Evolutionary conservation across 1,139 yeast genomes (phyloP).

Genomic region (Yamadazyma spencermartinsiae): DNA sequence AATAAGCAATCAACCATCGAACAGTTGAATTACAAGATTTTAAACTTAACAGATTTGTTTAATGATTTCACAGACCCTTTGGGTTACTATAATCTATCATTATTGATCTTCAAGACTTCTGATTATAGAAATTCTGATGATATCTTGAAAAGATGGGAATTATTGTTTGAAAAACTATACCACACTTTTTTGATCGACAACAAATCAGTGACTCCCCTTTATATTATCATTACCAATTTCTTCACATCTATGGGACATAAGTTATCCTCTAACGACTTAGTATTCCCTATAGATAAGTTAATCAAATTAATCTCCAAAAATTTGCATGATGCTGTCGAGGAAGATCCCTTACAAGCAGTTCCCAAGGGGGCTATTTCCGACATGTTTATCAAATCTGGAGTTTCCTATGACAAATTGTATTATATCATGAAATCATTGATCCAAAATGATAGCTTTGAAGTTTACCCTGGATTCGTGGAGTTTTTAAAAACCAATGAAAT

Average conservation of each 20-base stretch:
- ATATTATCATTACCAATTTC: slow-evolving; percentile 36
- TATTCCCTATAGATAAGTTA: slow-evolving; percentile 77
- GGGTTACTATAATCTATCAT: slow-evolving; percentile 81
- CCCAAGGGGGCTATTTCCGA: slow-evolving; percentile 53
- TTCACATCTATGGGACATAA: slow-evolving; percentile 47
- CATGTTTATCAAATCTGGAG: slow-evolving; percentile 75
- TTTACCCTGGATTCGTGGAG: slow-evolving; percentile 45
- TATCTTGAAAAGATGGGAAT: slow-evolving; percentile 69
- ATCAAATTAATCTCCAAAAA: slow-evolving; percentile 56
- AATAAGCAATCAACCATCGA: slow-evolving; percentile 49
- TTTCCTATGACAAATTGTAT: slow-evolving; percentile 68
- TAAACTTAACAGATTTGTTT: slow-evolving; percentile 75
- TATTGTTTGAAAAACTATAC: slow-evolving; percentile 52
- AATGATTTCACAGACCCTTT: slow-evolving; percentile 86
- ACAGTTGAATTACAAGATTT: slow-evolving; percentile 62
- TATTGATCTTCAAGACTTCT: slow-evolving; percentile 75
- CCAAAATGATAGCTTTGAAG: slow-evolving; percentile 59
- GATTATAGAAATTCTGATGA: slow-evolving; percentile 78
- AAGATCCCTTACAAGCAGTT: slow-evolving; percentile 45
- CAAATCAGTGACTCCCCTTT: slow-evolving; percentile 39
- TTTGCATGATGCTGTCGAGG: slow-evolving; percentile 38
- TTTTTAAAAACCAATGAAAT: slow-evolving; percentile 49
- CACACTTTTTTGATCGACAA: slow-evolving; percentile 32
- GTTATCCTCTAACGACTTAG: slow-evolving; percentile 56
- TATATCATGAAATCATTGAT: slow-evolving; percentile 66